Evolutionary conservation across 2,329 filamentous ascomycete species (phyloP).

Genomic region (Fusarium papillatum): DNA sequence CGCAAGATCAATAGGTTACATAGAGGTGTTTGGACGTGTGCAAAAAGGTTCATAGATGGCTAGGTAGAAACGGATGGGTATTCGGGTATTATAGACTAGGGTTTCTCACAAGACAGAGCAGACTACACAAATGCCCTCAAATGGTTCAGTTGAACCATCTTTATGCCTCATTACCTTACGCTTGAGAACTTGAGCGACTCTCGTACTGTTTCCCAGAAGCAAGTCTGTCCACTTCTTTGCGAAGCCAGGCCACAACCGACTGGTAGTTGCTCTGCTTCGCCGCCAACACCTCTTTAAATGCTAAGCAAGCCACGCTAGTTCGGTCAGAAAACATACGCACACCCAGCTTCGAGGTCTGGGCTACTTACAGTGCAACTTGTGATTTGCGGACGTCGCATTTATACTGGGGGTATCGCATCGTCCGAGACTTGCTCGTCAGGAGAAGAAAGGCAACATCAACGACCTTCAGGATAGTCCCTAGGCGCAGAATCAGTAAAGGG

Average conservation of each 20-base stretch:
- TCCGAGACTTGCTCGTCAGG: conserved; percentile 68
- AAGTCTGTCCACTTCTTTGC: conserved; percentile 58
- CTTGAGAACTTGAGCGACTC: neutral
- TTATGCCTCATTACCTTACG: neutral
- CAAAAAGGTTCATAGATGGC: neutral
- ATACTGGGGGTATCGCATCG: conserved; percentile 62
- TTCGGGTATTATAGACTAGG: conserved; percentile 5
- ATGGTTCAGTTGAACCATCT: neutral
- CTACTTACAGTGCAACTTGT: conserved; percentile 73
- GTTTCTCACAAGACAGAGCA: neutral
- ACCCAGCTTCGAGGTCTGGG: neutral
- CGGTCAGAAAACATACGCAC: neutral
- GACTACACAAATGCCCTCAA: neutral
- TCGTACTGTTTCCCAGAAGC: conserved; percentile 16
- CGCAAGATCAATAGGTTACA: neutral
- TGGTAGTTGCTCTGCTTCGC: conserved; percentile 80
- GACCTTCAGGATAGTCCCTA: conserved; percentile 76
- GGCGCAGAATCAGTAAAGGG: conserved; percentile 1
- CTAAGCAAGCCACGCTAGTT: conserved; percentile 74
- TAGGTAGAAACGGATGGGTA: neutral
- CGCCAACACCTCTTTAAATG: conserved; percentile 77
- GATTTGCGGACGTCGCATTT: conserved; percentile 70
- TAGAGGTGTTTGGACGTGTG: neutral
- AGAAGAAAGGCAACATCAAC: conserved; percentile 74
- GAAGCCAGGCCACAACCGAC: conserved; percentile 78